Evolutionary conservation across 2,329 filamentous ascomycete species (phyloP).

Genomic region (Phaeosphaeria sp.): DNA sequence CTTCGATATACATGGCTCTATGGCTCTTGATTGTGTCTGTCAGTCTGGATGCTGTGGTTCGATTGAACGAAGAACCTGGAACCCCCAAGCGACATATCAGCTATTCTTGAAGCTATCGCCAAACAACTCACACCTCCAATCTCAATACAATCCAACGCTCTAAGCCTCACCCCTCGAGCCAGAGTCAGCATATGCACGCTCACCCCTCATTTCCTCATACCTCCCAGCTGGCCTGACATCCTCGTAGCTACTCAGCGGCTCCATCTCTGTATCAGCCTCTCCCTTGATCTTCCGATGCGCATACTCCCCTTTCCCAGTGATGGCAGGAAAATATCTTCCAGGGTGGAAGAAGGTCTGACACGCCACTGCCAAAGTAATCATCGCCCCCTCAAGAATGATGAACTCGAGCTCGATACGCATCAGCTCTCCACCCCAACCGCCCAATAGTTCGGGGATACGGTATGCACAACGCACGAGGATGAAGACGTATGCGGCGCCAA

Average conservation of each 20-base stretch:
- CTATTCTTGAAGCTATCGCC: too few relatives aligned
- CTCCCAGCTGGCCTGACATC: not conserved
- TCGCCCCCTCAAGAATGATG: constrained; percentile 58
- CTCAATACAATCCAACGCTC: not conserved
- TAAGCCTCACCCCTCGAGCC: not conserved
- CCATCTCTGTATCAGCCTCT: constrained; percentile 7
- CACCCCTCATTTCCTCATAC: not conserved
- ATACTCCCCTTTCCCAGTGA: constrained; percentile 15
- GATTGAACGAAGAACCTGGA: too few relatives aligned
- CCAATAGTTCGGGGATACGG: constrained; percentile 55
- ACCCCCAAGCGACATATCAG: too few relatives aligned
- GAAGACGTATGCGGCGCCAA: constrained; percentile 49
- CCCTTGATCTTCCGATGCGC: constrained; percentile 1
- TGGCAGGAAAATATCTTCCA: constrained; percentile 32
- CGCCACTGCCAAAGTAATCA: constrained; percentile 55
- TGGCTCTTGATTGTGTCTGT: too few relatives aligned
- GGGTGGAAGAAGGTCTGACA: constrained; percentile 57
- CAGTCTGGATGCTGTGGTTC: too few relatives aligned
- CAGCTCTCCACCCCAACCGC: constrained; percentile 51
- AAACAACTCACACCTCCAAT: too few relatives aligned
- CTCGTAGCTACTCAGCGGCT: constrained; percentile 11
- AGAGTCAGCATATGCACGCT: not conserved
- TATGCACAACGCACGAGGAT: constrained; percentile 57
- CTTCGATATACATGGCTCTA: too few relatives aligned
- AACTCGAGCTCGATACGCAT: constrained; percentile 57